These are phyloP conservation scores for Serendipita sp. DNA, from an alignment of 768 basidiomycete species.

Conservation along the genomic window DNA sequence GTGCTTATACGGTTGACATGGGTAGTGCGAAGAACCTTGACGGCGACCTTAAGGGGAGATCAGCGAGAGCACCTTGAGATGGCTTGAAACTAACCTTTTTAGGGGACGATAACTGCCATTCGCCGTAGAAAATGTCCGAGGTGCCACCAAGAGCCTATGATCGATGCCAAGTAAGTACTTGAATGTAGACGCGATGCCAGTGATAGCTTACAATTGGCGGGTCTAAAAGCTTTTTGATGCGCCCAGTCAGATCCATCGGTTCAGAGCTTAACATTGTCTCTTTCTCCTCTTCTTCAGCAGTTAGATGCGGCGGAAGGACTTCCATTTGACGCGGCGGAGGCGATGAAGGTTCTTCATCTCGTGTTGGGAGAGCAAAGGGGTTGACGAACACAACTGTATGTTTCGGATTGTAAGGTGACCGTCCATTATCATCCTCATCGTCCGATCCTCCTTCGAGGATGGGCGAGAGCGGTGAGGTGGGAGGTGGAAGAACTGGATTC, in stretches of 20 bases:
- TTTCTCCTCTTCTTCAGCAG: background rate
- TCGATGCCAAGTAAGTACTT: background rate
- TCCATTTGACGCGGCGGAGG: background rate
- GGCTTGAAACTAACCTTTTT: background rate
- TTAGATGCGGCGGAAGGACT: background rate
- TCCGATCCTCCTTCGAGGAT: background rate
- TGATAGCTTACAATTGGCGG: conserved; percentile 1
- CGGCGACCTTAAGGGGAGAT: background rate
- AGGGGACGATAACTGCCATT: background rate
- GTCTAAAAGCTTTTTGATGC: background rate
- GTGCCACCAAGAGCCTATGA: background rate
- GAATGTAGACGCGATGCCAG: background rate
- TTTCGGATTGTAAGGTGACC: background rate
- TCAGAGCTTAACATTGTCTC: background rate
- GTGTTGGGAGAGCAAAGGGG: background rate
- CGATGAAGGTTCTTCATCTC: background rate
- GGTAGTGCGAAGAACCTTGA: background rate
- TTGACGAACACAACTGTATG: background rate
- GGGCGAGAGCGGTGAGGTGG: background rate
- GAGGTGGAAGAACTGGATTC: background rate
- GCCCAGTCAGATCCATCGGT: background rate
- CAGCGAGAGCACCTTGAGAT: background rate
- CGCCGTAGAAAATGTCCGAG: conserved; percentile 4
- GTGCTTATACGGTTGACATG: background rate
- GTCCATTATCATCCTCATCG: background rate